Evolutionary conservation across 257 asterid genomes (phyloP), one percentile per base, ranked within the genome.

Genomic region (Primulina huaijiensis): DNA sequence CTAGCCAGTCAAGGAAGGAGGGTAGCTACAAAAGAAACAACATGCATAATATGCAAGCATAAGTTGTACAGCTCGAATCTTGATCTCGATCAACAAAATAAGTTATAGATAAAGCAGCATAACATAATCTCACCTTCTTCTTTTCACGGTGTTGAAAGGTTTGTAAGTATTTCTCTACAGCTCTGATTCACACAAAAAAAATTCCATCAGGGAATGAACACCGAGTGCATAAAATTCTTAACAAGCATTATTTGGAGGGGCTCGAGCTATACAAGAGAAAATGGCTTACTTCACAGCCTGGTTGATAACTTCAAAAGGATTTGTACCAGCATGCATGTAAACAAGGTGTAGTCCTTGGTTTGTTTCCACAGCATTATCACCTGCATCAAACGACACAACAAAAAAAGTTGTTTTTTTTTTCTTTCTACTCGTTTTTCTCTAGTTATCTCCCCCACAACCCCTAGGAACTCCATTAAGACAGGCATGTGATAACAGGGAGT

Each of bases 221-320:
- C 7, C 71, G 60, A 37, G 19, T 52, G 30, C 25, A 53, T 3
- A 50, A 25, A 19, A 31, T 63, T 46, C 68, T 63, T 16, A 74
- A 31, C 34, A 29, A 64, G 57, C 37, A 76, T 29, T 23, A 35
- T 40, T 43, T 46, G n/a, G 34, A 71, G 29, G 62, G 12, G 10
- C 34, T 35, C 16, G 20, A 20, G 27, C 33, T 31, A 40, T 33
- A 35, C 46, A 46, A 40, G 37, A 77, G 63, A 64, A 16, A 60
- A 40, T 59, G 75, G 77, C 96, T 79, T 83, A 92, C 98, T 92
- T 92, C 64, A 92, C 96, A 67, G 97, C 97, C 79, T 92, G 92
- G 58, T 76, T 86, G 76, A 92, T 83, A 77, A 92, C 98, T 84
- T 92, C 96, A 76, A 83, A 92, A 46, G 98, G 96, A 84, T 90